Evolutionary conservation across 2,329 filamentous ascomycete species (phyloP).

Genomic region (Lithohypha guttulata): DNA sequence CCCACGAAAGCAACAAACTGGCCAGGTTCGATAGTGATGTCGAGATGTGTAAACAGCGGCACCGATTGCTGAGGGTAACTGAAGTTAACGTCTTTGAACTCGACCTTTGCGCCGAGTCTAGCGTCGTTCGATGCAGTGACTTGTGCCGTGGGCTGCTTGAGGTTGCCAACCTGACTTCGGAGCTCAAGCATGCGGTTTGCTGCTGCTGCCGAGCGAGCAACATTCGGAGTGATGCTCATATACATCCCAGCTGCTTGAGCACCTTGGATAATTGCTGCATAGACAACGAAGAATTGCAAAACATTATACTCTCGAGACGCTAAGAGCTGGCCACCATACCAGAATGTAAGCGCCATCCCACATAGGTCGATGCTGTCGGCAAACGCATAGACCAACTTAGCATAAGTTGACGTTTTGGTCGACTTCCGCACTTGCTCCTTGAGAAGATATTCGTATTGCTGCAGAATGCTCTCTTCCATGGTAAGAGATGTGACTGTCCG

Average conservation of each 20-base stretch:
- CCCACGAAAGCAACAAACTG: conserved; percentile 39
- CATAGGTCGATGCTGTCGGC: conserved; percentile 56
- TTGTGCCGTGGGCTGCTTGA: background rate
- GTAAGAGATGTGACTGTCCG: conserved; percentile 61
- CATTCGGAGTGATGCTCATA: conserved; percentile 54
- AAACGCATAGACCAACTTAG: conserved; percentile 56
- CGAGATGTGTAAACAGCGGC: conserved; percentile 58
- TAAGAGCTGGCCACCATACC: conserved; percentile 55
- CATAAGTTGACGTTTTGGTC: conserved; percentile 50
- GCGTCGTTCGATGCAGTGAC: conserved; percentile 27
- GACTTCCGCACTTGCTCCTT: conserved; percentile 48
- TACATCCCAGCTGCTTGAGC: conserved; percentile 57
- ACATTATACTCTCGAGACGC: conserved; percentile 38
- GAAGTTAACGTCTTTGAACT: conserved; percentile 28
- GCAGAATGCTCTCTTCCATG: conserved; percentile 54
- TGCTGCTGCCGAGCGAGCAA: conserved; percentile 31
- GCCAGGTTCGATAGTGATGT: conserved; percentile 29
- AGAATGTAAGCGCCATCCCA: conserved; percentile 53
- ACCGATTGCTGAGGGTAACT: conserved; percentile 61
- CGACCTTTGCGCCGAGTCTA: conserved; percentile 24
- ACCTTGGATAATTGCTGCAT: conserved; percentile 57
- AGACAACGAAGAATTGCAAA: conserved; percentile 46
- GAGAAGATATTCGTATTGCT: conserved; percentile 51
- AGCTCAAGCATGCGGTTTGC: conserved; percentile 29
- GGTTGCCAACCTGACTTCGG: conserved; percentile 12